Evolutionary conservation across 306 rosid species (phyloP).

Genomic region (Sphenostylis stenocarpa): DNA sequence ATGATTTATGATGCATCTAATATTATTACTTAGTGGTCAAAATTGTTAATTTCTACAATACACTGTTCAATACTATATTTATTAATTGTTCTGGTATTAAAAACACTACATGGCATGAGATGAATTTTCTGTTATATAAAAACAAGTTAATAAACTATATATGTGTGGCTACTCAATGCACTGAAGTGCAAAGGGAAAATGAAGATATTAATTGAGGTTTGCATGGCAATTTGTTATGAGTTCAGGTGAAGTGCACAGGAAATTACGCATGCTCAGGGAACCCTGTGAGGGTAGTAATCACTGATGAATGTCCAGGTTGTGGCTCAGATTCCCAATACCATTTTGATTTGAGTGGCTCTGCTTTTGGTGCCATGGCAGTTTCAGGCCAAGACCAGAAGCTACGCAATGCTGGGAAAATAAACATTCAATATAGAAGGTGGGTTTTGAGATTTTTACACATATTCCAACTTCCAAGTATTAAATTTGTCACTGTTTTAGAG

Average conservation of each 20-base stretch:
- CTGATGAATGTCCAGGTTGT: conserved; percentile 69
- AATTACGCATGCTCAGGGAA: conserved; percentile 59
- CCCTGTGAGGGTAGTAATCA: conserved; percentile 58
- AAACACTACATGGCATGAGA: too few species aligned
- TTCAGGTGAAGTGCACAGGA: conserved; percentile 68
- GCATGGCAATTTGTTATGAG: neutral
- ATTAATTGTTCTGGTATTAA: too few species aligned
- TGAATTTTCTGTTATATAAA: too few species aligned
- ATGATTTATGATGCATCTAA: too few species aligned
- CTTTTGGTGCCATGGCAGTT: conserved; percentile 82
- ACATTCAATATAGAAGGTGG: conserved; percentile 63
- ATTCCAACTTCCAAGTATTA: too few species aligned
- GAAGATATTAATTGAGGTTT: neutral
- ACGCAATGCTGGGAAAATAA: conserved; percentile 51
- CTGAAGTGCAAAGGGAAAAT: neutral
- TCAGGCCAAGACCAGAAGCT: conserved; percentile 47
- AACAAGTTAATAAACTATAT: too few species aligned
- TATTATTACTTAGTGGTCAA: too few species aligned
- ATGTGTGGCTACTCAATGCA: too few species aligned
- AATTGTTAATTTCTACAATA: too few species aligned
- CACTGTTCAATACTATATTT: too few species aligned
- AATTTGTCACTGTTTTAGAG: too few species aligned
- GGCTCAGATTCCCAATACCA: conserved; percentile 37
- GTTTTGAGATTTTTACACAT: too few species aligned
- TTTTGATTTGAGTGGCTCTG: conserved; percentile 83